A percentile compares a stretch with the other conserved stretches of the same genome.
Conservation (phyloP, 768 basidiomycete species). For the Lactarius sp. region DNA sequence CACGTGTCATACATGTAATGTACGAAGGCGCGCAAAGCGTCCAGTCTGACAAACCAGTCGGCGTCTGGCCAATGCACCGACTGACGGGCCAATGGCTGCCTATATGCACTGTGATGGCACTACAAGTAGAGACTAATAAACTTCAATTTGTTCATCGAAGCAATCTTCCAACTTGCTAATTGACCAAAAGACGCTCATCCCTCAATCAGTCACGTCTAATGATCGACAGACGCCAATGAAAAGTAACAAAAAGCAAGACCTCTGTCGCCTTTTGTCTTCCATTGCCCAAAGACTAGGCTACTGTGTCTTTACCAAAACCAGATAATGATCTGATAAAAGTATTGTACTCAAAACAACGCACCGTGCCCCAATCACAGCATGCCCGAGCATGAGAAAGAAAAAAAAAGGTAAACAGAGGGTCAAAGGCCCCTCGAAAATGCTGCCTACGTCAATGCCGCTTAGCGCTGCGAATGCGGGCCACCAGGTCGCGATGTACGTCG, state of each 20-base stretch:
- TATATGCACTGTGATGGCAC: too few species aligned
- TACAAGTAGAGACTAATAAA: background rate
- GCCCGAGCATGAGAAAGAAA: background rate
- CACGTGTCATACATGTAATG: too few species aligned
- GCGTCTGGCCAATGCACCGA: too few species aligned
- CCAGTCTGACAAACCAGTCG: too few species aligned
- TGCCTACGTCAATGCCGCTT: background rate
- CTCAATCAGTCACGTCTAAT: background rate
- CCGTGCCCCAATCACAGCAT: constrained; percentile 2
- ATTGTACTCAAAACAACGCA: constrained; percentile 6
- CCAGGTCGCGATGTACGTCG: background rate
- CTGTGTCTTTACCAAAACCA: constrained; percentile 7
- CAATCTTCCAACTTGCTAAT: background rate
- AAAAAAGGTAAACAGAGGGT: constrained; percentile 1
- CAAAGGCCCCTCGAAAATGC: background rate
- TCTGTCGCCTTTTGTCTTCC: background rate
- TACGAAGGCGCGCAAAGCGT: too few species aligned
- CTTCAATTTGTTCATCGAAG: background rate
- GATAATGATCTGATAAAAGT: constrained; percentile 8
- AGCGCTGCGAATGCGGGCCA: background rate
- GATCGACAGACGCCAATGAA: background rate
- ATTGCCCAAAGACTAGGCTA: background rate
- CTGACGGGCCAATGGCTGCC: background rate
- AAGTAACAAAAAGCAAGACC: background rate
- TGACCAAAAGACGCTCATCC: too few species aligned